A percentile compares a stretch with the other conserved stretches of the same genome.
Conservation (phyloP, 2,329 filamentous ascomycete species). For the Bertia moriformis region DNA sequence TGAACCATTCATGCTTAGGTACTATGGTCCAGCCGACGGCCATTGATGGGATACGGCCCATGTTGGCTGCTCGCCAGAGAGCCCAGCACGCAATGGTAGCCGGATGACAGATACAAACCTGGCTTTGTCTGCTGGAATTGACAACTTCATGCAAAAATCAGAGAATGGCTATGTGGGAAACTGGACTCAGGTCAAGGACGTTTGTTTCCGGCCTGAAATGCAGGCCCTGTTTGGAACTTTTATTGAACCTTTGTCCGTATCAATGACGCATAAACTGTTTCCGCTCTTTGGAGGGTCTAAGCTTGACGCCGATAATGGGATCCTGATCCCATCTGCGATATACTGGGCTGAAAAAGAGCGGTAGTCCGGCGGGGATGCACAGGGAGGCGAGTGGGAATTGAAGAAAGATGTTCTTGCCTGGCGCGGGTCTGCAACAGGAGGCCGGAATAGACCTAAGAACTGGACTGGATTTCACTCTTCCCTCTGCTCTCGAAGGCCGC, state of each 20-base stretch:
- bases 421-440: conserved; percentile 22
- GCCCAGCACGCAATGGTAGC: conserved; percentile 27
- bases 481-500: not conserved
- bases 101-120: too few relatives aligned
- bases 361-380: not conserved
- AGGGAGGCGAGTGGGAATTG: not conserved
- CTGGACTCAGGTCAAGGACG: conserved; percentile 35
- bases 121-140: conserved; percentile 11
- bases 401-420: not conserved
- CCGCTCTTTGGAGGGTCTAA: conserved; percentile 47
- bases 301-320: conserved; percentile 42
- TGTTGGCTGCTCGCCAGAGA: conserved; percentile 31
- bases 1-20: conserved; percentile 7
- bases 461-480: not conserved
- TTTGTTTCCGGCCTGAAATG: conserved; percentile 34
- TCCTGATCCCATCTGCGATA: conserved; percentile 45
- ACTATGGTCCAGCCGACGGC: conserved; percentile 20
- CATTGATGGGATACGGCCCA: conserved; percentile 33
- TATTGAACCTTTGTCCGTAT: conserved; percentile 30
- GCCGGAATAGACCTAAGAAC: conserved; percentile 12
- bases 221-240: conserved; percentile 34
- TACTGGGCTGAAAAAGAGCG: not conserved
- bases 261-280: conserved; percentile 32
- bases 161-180: conserved; percentile 34
- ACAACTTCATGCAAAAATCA: conserved; percentile 12